A percentile compares a stretch with the other conserved stretches of the same genome.
Evolutionary conservation across 768 basidiomycete genomes (phyloP).

Genomic region (Lactarius sanguifluus): DNA sequence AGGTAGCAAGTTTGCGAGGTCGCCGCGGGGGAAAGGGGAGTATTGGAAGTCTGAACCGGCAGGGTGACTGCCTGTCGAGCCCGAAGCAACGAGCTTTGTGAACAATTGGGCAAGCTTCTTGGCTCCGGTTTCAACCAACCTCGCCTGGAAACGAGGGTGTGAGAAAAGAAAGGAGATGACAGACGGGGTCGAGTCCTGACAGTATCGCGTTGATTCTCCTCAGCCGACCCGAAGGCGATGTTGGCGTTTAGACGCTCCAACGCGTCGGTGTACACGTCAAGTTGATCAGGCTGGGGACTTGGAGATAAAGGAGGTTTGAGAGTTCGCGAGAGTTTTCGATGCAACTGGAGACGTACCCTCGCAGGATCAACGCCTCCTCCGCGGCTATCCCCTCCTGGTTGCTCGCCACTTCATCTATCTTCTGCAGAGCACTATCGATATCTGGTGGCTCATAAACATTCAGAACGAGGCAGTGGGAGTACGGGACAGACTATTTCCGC

Average conservation of each 20-base stretch:
- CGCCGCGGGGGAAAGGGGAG: constrained; percentile 52
- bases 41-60: constrained; percentile 56
- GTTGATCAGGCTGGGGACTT: constrained; percentile 71
- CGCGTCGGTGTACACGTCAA: constrained; percentile 65
- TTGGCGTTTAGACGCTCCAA: constrained; percentile 75
- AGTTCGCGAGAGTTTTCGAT: not conserved
- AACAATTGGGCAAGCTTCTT: constrained; percentile 81
- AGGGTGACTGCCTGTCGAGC: constrained; percentile 72
- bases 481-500: constrained; percentile 62
- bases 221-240: constrained; percentile 71
- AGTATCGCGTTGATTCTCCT: constrained; percentile 54
- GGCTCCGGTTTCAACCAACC: constrained; percentile 76
- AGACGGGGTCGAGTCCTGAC: constrained; percentile 31
- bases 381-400: constrained; percentile 72
- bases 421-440: constrained; percentile 73
- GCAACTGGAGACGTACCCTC: constrained; percentile 53
- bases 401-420: constrained; percentile 77
- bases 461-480: not conserved
- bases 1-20: constrained; percentile 56
- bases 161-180: not conserved
- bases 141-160: constrained; percentile 43
- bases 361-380: constrained; percentile 75
- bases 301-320: not conserved
- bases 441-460: constrained; percentile 44
- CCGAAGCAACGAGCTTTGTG: constrained; percentile 87